phyloP scores from a whole-genome alignment of 306 rosid genomes.

The Malus sieversii region DNA sequence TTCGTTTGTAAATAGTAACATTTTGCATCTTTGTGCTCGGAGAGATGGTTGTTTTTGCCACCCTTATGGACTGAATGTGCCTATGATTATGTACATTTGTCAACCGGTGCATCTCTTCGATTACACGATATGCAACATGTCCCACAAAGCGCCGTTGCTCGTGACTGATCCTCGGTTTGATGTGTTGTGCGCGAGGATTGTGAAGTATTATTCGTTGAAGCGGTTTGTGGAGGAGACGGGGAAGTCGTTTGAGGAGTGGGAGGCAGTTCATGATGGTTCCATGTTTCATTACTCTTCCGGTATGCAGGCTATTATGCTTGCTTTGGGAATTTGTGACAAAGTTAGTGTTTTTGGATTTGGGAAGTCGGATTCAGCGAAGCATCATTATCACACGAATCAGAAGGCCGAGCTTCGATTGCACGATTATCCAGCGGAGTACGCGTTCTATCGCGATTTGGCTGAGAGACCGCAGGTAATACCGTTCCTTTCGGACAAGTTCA shows the following conservation, averaged over 20 bases:
- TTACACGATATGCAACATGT: slow-evolving; percentile 58
- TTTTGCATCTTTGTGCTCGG: slow-evolving; percentile 80
- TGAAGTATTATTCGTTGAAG: slow-evolving; percentile 87
- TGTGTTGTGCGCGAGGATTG: slow-evolving; percentile 60
- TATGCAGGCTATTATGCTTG: slow-evolving; percentile 90
- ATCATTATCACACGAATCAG: slow-evolving; percentile 92
- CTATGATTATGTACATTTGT: slow-evolving; percentile 80
- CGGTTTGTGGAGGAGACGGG: slow-evolving; percentile 63
- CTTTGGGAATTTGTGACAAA: slow-evolving; percentile 79
- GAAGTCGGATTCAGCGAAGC: slow-evolving; percentile 64
- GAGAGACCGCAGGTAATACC: slow-evolving; percentile 55
- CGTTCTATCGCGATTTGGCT: slow-evolving; percentile 61
- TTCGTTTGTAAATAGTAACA: slow-evolving; percentile 87
- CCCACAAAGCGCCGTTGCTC: slow-evolving; percentile 63
- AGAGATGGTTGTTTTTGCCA: slow-evolving; percentile 82
- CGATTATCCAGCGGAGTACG: slow-evolving; percentile 91
- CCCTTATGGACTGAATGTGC: slow-evolving; percentile 68
- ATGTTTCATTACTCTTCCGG: slow-evolving; percentile 92
- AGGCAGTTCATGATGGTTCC: slow-evolving; percentile 59
- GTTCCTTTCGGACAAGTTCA: slow-evolving; percentile 56
- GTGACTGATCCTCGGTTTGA: slow-evolving; percentile 87
- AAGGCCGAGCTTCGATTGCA: slow-evolving; percentile 84
- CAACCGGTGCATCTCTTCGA: slow-evolving; percentile 90
- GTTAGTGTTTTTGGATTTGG: slow-evolving; percentile 89
- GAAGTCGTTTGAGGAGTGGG: slow-evolving; percentile 65